phyloP scores from a whole-genome alignment of 1,284 basidiomycete species.

The Microbotryum violaceum region DNA sequence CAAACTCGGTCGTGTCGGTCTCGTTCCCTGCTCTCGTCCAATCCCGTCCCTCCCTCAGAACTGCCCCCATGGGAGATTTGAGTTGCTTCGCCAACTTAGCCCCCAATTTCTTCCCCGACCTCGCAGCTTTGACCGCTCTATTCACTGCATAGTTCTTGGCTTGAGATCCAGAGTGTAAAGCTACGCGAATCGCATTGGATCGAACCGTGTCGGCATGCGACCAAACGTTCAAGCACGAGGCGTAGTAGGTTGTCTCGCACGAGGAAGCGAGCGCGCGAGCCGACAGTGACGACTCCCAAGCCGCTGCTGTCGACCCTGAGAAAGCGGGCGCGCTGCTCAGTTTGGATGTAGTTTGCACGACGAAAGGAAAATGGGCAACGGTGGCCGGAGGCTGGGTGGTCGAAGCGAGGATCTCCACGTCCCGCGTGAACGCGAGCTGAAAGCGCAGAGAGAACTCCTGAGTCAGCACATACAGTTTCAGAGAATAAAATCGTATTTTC shows the following conservation, averaged over 20 bases:
- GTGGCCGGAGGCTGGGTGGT: constrained; percentile 84
- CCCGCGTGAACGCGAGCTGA: constrained; percentile 76
- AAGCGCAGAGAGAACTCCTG: neutral
- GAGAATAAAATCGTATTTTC: constrained; percentile 29
- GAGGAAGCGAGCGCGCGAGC: constrained; percentile 49
- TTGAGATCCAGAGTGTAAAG: constrained; percentile 13
- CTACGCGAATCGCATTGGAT: constrained; percentile 42
- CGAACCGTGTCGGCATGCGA: constrained; percentile 83
- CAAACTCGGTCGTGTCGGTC: constrained; percentile 13
- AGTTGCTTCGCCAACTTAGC: constrained; percentile 16
- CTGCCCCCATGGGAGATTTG: constrained; percentile 14
- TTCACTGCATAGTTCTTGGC: constrained; percentile 19
- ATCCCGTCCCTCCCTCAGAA: constrained; percentile 27
- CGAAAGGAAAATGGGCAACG: constrained; percentile 84
- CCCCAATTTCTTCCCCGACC: constrained; percentile 13
- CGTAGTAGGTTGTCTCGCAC: constrained; percentile 59
- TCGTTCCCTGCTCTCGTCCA: constrained; percentile 34
- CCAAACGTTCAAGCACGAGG: constrained; percentile 86
- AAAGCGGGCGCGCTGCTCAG: constrained; percentile 8
- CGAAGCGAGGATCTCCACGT: constrained; percentile 89
- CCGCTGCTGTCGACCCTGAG: constrained; percentile 20
- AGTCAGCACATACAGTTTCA: constrained; percentile 32
- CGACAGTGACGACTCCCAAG: constrained; percentile 59
- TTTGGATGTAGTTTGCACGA: constrained; percentile 35
- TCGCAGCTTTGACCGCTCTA: constrained; percentile 29